phyloP scores from a whole-genome alignment of 768 basidiomycete genomes.

The Boletus rufocinnamomeus region DNA sequence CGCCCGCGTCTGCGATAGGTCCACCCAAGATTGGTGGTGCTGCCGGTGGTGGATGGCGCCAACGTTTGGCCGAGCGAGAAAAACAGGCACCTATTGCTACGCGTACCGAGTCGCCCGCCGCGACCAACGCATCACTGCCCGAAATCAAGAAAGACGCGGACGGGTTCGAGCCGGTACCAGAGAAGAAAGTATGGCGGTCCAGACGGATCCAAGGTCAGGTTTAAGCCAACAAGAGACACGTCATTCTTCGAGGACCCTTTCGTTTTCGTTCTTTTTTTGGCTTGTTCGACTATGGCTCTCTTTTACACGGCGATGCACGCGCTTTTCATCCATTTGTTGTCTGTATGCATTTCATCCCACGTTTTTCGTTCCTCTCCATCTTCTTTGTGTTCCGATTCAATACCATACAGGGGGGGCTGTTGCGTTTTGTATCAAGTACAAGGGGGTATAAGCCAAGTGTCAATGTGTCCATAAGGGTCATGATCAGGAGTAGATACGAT shows the following conservation, averaged over 20 bases:
- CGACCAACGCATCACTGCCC: conserved; percentile 33
- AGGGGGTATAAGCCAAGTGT: neutral
- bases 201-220: conserved; percentile 18
- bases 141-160: conserved; percentile 59
- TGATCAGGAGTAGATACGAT: neutral
- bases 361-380: neutral
- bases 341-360: neutral
- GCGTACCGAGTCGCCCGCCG: conserved; percentile 18
- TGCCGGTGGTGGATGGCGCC: conserved; percentile 57
- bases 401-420: conserved; percentile 10
- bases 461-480: neutral
- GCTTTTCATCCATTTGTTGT: too few relatives aligned
- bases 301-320: neutral
- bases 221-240: neutral
- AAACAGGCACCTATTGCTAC: neutral
- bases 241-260: neutral
- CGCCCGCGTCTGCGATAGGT: conserved; percentile 28
- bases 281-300: neutral
- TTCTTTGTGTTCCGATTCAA: conserved; percentile 2
- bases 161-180: conserved; percentile 65
- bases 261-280: neutral
- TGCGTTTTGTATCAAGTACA: conserved; percentile 17
- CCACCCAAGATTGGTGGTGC: conserved; percentile 40
- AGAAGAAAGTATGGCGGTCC: conserved; percentile 29
- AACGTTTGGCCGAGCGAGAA: conserved; percentile 30